phyloP scores from a whole-genome alignment of 2,329 filamentous ascomycete genomes.

The Aspergillus nomiae region DNA sequence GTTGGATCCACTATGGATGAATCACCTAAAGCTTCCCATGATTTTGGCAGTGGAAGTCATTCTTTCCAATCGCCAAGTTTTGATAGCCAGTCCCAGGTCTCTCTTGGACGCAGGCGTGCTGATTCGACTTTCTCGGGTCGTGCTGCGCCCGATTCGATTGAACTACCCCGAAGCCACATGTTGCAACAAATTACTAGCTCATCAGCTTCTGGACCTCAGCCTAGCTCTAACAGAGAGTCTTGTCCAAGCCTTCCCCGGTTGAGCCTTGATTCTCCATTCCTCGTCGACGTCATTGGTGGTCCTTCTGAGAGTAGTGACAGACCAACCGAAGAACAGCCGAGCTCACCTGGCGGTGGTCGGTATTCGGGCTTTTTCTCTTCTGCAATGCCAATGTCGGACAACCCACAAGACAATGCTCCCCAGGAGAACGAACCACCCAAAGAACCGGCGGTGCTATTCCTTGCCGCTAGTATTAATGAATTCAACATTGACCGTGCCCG shows the following conservation, averaged over 20 bases:
- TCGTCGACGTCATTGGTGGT: slow-evolving; percentile 41
- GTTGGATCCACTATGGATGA: slow-evolving; percentile 65
- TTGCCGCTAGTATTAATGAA: slow-evolving; percentile 91
- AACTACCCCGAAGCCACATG: slow-evolving; percentile 54
- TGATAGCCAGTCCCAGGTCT: slow-evolving; percentile 30
- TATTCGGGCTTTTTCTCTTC: slow-evolving; percentile 83
- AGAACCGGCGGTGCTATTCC: slow-evolving; percentile 72
- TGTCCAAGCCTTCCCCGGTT: slow-evolving; percentile 46
- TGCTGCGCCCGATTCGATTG: slow-evolving; percentile 56
- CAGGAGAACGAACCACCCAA: slow-evolving; percentile 43
- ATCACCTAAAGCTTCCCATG: slow-evolving; percentile 65
- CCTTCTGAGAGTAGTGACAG: slow-evolving; percentile 28
- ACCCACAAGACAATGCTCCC: slow-evolving; percentile 42
- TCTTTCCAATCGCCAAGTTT: slow-evolving; percentile 63
- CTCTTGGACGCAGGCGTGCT: slow-evolving; percentile 52
- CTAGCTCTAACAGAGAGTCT: slow-evolving; percentile 25
- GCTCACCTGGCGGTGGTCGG: slow-evolving; percentile 51
- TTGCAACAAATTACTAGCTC: slow-evolving; percentile 50
- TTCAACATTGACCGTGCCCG: slow-evolving; percentile 95
- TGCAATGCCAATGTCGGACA: slow-evolving; percentile 77
- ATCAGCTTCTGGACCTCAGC: slow-evolving; percentile 29
- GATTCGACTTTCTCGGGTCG: slow-evolving; percentile 57
- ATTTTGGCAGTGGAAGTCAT: slow-evolving; percentile 68
- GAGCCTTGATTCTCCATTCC: slow-evolving; percentile 48
- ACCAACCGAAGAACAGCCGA: slow-evolving; percentile 29